Percentiles rank a stretch among this genome's conserved stretches.
Conservation (phyloP, 345 rosid species). For the Lepidium sativum region DNA sequence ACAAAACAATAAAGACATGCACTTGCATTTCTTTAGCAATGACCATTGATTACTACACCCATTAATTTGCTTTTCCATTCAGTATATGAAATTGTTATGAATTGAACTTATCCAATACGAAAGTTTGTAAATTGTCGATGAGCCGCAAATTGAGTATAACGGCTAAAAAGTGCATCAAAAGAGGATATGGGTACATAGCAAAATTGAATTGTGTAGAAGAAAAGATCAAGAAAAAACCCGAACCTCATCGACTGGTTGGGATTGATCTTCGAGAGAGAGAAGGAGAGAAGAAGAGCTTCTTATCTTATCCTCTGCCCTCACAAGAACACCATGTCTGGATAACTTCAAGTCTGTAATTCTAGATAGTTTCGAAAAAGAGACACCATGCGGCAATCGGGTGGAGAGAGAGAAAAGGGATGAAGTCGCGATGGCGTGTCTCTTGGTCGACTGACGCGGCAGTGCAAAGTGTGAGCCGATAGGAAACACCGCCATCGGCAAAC, state of each 20-base stretch:
- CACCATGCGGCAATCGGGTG: slow-evolving; percentile 17
- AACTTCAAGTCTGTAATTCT: slow-evolving; percentile 39
- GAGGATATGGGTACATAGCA: neutral
- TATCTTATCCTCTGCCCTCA: slow-evolving; percentile 74
- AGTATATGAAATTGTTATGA: too few species aligned
- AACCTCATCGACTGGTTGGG: slow-evolving; percentile 51
- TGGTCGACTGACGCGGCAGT: slow-evolving; percentile 25
- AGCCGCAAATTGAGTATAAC: neutral
- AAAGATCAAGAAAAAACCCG: neutral
- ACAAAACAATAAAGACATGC: neutral
- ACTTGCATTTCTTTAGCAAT: neutral
- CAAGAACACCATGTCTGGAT: slow-evolving; percentile 36
- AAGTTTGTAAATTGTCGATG: neutral
- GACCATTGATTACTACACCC: neutral
- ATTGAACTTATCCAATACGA: too few species aligned
- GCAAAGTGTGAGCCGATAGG: slow-evolving; percentile 39
- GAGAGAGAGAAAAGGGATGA: slow-evolving; percentile 16
- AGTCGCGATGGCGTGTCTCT: slow-evolving; percentile 19
- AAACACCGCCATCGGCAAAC: slow-evolving; percentile 49
- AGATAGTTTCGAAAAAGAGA: slow-evolving; percentile 27
- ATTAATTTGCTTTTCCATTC: neutral
- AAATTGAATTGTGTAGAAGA: neutral
- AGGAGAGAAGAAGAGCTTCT: slow-evolving; percentile 38
- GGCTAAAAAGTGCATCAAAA: neutral
- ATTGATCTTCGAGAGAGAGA: slow-evolving; percentile 24